Conservation (phyloP, 176 grass and related monocot genomes). For the Oryza officinalis region DNA sequence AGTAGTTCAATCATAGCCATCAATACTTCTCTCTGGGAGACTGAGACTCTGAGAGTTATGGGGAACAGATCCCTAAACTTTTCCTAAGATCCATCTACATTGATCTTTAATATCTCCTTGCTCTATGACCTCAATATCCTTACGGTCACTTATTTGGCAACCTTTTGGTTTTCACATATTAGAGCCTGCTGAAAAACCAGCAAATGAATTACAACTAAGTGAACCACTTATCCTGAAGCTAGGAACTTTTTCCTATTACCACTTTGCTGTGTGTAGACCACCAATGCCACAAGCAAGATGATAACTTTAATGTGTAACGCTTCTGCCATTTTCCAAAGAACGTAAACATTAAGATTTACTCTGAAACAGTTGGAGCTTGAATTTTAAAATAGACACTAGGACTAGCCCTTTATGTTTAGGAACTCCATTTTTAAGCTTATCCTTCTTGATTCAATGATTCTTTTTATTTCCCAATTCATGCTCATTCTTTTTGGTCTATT, state of each 20-base stretch:
- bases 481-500: background rate
- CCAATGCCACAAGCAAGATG: background rate
- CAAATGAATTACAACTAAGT: background rate
- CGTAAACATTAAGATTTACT: background rate
- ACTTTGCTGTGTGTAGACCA: background rate
- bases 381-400: background rate
- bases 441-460: background rate
- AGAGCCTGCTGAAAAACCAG: background rate
- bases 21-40: too few species aligned
- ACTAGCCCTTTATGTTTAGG: background rate
- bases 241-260: background rate
- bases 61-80: too few species aligned
- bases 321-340: background rate
- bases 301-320: background rate
- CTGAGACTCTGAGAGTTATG: too few species aligned
- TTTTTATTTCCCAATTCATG: constrained; percentile 19
- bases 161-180: background rate
- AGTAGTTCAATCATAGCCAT: too few species aligned
- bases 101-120: background rate
- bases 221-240: background rate
- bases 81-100: background rate
- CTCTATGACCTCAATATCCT: background rate
- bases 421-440: background rate
- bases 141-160: background rate
- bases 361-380: background rate